These are phyloP conservation scores for Pichia insulana DNA, from an alignment of 805 yeast genomes.

Conservation along the genomic window DNA sequence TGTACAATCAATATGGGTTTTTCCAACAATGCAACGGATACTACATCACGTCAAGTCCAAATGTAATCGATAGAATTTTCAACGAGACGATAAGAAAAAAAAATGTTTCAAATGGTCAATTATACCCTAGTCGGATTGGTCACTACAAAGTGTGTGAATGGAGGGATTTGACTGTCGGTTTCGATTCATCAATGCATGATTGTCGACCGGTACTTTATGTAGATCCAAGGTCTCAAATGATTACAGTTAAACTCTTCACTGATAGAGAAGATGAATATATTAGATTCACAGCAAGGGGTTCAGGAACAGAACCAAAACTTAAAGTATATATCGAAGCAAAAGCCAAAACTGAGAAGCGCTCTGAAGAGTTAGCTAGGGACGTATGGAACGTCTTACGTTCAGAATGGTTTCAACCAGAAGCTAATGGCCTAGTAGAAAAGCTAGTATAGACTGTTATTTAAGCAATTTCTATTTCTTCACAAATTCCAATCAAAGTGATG, in stretches of 20 bases:
- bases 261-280: constrained; percentile 30
- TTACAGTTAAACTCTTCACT: constrained; percentile 47
- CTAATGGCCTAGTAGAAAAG: constrained; percentile 28
- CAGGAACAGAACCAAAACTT: constrained; percentile 94
- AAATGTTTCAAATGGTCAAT: background rate
- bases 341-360: constrained; percentile 37
- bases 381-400: constrained; percentile 47
- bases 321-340: constrained; percentile 84
- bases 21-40: constrained; percentile 84
- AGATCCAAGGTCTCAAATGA: constrained; percentile 76
- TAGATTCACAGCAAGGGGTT: constrained; percentile 81
- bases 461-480: background rate
- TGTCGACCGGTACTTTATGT: constrained; percentile 58
- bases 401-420: constrained; percentile 66
- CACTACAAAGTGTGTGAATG: constrained; percentile 48
- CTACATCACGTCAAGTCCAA: constrained; percentile 53
- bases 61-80: constrained; percentile 48
- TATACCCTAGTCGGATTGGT: constrained; percentile 47
- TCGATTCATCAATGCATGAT: constrained; percentile 57
- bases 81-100: constrained; percentile 29
- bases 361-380: constrained; percentile 42
- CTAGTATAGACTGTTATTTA: background rate
- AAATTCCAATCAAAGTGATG: background rate
- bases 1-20: constrained; percentile 63
- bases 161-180: constrained; percentile 83